Evolutionary conservation across 1,284 basidiomycete genomes (phyloP).

Genomic region (Caloboletus firmus): DNA sequence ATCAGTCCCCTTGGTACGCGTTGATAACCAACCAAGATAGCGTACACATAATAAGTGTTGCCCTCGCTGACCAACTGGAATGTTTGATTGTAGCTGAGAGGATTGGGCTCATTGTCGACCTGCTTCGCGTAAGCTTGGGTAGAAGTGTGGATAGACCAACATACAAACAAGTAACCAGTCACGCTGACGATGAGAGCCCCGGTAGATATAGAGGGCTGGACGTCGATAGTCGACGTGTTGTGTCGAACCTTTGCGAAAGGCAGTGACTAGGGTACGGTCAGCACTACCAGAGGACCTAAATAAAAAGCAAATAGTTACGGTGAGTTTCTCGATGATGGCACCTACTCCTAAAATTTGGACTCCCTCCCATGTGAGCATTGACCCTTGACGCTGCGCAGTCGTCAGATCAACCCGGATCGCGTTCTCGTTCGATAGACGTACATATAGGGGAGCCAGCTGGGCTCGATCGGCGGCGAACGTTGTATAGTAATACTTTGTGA

Average conservation of each 20-base stretch:
- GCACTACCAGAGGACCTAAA: not conserved
- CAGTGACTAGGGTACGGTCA: slow-evolving; percentile 53
- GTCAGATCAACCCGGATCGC: slow-evolving; percentile 29
- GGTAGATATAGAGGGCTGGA: slow-evolving; percentile 76
- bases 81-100: slow-evolving; percentile 86
- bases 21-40: slow-evolving; percentile 12
- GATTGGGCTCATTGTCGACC: slow-evolving; percentile 82
- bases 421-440: slow-evolving; percentile 42
- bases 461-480: slow-evolving; percentile 68
- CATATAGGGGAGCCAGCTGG: slow-evolving; percentile 66
- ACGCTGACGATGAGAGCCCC: slow-evolving; percentile 81
- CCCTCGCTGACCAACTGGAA: slow-evolving; percentile 89
- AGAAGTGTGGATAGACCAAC: slow-evolving; percentile 25
- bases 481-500: slow-evolving; percentile 74
- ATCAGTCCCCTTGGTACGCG: not conserved
- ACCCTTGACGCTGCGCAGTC: slow-evolving; percentile 64
- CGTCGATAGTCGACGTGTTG: slow-evolving; percentile 83
- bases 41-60: slow-evolving; percentile 83
- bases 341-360: slow-evolving; percentile 57
- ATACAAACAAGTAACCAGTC: slow-evolving; percentile 79
- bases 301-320: slow-evolving; percentile 45
- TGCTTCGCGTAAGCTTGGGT: slow-evolving; percentile 33
- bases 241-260: slow-evolving; percentile 85
- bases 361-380: slow-evolving; percentile 92
- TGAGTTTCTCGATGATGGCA: slow-evolving; percentile 79